Percentiles rank a stretch among this genome's conserved stretches.
phyloP scores from a whole-genome alignment of 257 asterid genomes.

The Solanum sitiens region DNA sequence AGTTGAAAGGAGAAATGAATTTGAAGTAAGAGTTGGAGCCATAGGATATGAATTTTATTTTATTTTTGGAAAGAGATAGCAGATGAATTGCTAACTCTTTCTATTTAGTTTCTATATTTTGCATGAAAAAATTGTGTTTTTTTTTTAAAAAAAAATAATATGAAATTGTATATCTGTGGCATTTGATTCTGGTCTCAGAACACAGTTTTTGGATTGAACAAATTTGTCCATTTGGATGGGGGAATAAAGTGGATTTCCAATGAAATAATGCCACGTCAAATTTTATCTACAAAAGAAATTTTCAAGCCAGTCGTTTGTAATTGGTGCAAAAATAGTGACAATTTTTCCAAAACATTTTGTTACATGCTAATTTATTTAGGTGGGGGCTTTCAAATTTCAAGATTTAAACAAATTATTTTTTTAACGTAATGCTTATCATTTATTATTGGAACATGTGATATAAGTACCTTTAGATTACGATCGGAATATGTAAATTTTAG shows the following conservation, averaged over 20 bases:
- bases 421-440: too few species aligned
- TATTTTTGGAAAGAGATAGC: background rate
- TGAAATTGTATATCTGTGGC: background rate
- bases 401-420: too few species aligned
- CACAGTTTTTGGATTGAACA: background rate
- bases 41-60: constrained; percentile 9
- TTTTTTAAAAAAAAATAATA: background rate
- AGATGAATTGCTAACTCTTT: background rate
- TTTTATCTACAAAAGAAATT: constrained; percentile 35
- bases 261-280: constrained; percentile 31
- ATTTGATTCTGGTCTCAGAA: background rate
- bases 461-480: rapidly evolving
- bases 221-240: constrained; percentile 8
- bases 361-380: too few species aligned
- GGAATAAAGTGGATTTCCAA: constrained; percentile 23
- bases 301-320: constrained; percentile 21
- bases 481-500: too few species aligned
- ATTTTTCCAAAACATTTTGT: background rate
- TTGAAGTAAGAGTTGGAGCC: constrained; percentile 87
- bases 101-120: background rate
- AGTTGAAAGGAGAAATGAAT: constrained; percentile 47
- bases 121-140: background rate
- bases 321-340: background rate
- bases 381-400: too few species aligned
- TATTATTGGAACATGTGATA: too few species aligned